Evolutionary conservation across 106 monocot species (phyloP).

Genomic region (Allium fistulosum): DNA sequence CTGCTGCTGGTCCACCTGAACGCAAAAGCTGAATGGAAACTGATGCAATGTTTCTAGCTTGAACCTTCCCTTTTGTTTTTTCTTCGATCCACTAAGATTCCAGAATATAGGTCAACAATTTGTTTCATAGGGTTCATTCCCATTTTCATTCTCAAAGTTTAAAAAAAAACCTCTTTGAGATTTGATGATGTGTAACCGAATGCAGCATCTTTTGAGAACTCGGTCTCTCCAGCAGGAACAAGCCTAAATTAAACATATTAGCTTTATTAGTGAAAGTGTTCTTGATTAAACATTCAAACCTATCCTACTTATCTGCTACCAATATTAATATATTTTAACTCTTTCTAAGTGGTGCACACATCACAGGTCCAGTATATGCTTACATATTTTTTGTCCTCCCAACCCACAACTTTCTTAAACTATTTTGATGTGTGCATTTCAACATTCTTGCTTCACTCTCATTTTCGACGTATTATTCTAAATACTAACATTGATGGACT

Average conservation of each 20-base stretch:
- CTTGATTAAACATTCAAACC: no score
- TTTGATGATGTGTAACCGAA: slow-evolving; percentile 97
- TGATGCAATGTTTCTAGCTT: slow-evolving; percentile 56
- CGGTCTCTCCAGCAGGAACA: slow-evolving; percentile 91
- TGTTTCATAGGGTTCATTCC: background rate
- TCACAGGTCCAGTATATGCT: no score
- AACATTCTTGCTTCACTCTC: no score
- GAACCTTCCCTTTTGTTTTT: slow-evolving; percentile 80
- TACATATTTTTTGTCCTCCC: no score
- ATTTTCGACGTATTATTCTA: no score
- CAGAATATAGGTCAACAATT: slow-evolving; percentile 2
- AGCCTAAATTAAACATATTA: slow-evolving; percentile 34
- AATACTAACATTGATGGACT: background rate
- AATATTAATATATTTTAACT: no score
- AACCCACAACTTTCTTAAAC: no score
- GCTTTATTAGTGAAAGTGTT: background rate
- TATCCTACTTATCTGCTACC: no score
- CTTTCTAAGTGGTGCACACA: no score
- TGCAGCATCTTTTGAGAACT: slow-evolving; percentile 85
- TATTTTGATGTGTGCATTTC: no score
- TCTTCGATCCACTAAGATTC: slow-evolving; percentile 88
- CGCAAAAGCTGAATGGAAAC: slow-evolving; percentile 82
- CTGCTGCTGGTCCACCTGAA: slow-evolving; percentile 71
- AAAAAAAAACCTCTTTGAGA: slow-evolving; percentile 66
- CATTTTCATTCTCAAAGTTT: background rate